These are phyloP conservation scores for Aspergillus bertholletiae DNA, from an alignment of 495 filamentous ascomycete genomes.

Conservation along the genomic window DNA sequence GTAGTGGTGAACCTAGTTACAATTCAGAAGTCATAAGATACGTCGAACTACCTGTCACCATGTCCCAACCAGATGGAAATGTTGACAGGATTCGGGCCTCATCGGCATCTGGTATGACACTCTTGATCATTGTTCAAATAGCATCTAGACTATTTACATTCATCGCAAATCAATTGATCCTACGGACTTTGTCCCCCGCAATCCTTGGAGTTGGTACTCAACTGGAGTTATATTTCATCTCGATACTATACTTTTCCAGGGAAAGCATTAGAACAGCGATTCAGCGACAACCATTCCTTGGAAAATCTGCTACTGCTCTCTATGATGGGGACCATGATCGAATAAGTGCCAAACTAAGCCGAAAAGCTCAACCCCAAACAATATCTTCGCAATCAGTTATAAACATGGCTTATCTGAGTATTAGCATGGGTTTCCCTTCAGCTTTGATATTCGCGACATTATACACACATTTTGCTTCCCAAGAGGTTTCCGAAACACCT, in stretches of 20 bases:
- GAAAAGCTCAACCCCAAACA: constrained; percentile 6
- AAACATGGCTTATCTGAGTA: constrained; percentile 81
- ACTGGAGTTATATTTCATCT: constrained; percentile 84
- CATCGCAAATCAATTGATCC: constrained; percentile 79
- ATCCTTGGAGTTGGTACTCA: constrained; percentile 82
- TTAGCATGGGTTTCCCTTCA: constrained; percentile 64
- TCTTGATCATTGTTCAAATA: constrained; percentile 84
- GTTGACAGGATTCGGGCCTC: constrained; percentile 26
- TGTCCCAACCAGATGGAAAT: constrained; percentile 18
- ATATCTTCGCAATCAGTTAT: constrained; percentile 64
- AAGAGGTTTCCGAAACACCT: constrained; percentile 52
- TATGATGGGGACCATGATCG: neutral
- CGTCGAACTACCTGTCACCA: neutral
- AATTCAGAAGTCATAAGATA: too few relatives aligned
- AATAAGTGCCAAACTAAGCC: neutral
- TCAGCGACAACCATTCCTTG: constrained; percentile 63
- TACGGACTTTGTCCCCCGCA: constrained; percentile 81
- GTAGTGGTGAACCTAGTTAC: too few relatives aligned
- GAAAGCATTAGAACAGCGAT: constrained; percentile 84
- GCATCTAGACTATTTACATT: constrained; percentile 84
- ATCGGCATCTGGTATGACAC: constrained; percentile 69
- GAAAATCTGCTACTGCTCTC: constrained; percentile 6
- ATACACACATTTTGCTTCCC: constrained; percentile 58
- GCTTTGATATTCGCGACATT: constrained; percentile 56
- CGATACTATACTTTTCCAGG: constrained; percentile 84